A percentile compares a stretch with the other conserved stretches of the same genome.
Conservation (phyloP, 176 grass and related monocot genomes). For the Phoenix dactylifera region DNA sequence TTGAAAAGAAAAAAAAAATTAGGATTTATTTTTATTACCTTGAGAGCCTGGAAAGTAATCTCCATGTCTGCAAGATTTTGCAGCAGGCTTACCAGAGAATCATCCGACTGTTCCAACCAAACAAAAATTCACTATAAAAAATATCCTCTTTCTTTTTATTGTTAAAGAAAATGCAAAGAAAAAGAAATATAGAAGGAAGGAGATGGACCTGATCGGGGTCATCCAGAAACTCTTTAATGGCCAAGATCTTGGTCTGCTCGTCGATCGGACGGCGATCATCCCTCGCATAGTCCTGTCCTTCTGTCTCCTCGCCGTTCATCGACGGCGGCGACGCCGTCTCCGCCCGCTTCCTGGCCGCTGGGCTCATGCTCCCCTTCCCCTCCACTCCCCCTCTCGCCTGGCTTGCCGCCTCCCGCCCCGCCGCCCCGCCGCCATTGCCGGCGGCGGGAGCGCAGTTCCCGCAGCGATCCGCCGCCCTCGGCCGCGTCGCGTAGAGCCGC, state of each 20-base stretch:
- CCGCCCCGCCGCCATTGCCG: neutral
- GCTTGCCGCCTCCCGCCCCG: too few species aligned
- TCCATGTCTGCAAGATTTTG: slow-evolving; percentile 73
- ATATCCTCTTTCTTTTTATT: too few species aligned
- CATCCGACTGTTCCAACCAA: slow-evolving; percentile 40
- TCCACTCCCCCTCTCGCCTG: too few species aligned
- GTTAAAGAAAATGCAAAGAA: neutral
- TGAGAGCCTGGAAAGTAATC: slow-evolving; percentile 64
- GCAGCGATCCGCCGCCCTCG: slow-evolving; percentile 18
- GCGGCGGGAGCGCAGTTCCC: slow-evolving; percentile 28
- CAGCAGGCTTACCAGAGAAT: slow-evolving; percentile 47
- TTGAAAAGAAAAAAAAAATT: too few species aligned
- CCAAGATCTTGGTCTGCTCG: slow-evolving; percentile 40
- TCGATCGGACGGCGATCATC: neutral
- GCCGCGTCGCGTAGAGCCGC: slow-evolving; percentile 31
- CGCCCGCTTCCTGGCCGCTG: slow-evolving; percentile 12
- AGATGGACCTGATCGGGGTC: slow-evolving; percentile 50
- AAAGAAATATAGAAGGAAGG: neutral
- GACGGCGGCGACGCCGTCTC: slow-evolving; percentile 13
- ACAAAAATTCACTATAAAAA: neutral
- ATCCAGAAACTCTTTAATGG: slow-evolving; percentile 67
- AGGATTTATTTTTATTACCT: slow-evolving; percentile 25
- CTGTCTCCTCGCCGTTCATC: neutral
- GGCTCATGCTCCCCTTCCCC: slow-evolving; percentile 6
- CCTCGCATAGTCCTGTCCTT: neutral